A percentile compares a stretch with the other conserved stretches of the same genome.
These are phyloP conservation scores for Cunninghamia lanceolata DNA, from an alignment of 75 land plant genomes.

Conservation along the genomic window DNA sequence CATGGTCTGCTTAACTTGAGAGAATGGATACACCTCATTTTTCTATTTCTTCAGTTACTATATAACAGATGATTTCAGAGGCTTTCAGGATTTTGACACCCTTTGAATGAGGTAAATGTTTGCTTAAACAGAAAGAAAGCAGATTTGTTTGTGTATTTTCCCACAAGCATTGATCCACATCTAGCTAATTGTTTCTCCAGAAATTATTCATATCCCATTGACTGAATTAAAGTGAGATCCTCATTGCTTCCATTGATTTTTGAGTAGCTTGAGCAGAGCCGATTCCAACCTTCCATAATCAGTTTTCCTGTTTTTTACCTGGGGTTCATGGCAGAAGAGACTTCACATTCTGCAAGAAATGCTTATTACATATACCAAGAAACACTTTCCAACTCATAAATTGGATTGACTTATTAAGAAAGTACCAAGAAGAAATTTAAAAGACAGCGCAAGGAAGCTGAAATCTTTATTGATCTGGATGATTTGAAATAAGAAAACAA, in stretches of 20 bases:
- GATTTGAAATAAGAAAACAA: too few species aligned
- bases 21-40: background rate
- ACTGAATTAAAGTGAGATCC: background rate
- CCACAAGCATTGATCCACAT: background rate
- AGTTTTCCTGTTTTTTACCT: background rate
- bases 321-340: background rate
- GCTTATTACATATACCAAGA: background rate
- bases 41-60: background rate
- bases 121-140: background rate
- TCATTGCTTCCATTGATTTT: background rate
- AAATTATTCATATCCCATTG: background rate
- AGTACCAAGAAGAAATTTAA: background rate
- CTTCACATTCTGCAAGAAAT: background rate
- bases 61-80: background rate
- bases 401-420: background rate
- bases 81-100: background rate
- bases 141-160: background rate
- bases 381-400: background rate
- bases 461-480: too few species aligned
- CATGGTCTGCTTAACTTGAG: background rate
- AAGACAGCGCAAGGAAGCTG: background rate
- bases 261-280: background rate
- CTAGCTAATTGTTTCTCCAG: background rate
- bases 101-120: background rate
- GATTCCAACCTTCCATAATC: background rate